Evolutionary conservation across 176 grass and related monocot genomes (phyloP), one percentile per base, ranked within the genome.

Genomic region (Chloris gayana): DNA sequence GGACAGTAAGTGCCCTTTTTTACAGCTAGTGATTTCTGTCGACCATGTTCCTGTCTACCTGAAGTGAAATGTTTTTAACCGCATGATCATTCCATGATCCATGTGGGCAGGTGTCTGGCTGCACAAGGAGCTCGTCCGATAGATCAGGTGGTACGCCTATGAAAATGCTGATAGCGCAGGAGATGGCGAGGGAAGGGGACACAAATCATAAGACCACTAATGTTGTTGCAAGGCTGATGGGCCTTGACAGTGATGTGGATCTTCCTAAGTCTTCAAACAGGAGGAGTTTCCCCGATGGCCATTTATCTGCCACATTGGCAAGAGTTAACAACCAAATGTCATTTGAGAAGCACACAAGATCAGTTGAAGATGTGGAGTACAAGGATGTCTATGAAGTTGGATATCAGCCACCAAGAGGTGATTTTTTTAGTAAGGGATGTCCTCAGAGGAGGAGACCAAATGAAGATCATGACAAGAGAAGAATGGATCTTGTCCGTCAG

Each of bases 181-280:
- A 99, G 72, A 99, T 99, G 93, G 90, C 88, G 1, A 95, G 88
- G 88, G 87, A 94, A 56, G 88, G 82, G 15, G 86, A 93, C 82
- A 80, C 76, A 67, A 95, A 79, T 66, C 81, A 75, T 46, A 99
- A 93, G 68, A 81, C 78, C 37, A 86, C 78, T 61, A 91, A 85
- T 79, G 82, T 99, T 32, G 85, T 99, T 31, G 97, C 93, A n/a
- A 91, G 81, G 87, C 79, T 99, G 56, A 99, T 99, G 97, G 96
- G 97, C 64, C 88, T 99, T 80, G 97, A 99, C 21, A 87, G 91
- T 31, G 82, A 80, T 75, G 64, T 83, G 24, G 63, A 83, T 46
- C 75, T 79, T 75, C 68, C 83, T 41, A 86, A 57, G 77, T 45
- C 73, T 86, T 70, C 81, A 58, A 91, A 44, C 76, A 85, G 83